phyloP scores from a whole-genome alignment of 345 rosid genomes.

The Camelina neglecta region DNA sequence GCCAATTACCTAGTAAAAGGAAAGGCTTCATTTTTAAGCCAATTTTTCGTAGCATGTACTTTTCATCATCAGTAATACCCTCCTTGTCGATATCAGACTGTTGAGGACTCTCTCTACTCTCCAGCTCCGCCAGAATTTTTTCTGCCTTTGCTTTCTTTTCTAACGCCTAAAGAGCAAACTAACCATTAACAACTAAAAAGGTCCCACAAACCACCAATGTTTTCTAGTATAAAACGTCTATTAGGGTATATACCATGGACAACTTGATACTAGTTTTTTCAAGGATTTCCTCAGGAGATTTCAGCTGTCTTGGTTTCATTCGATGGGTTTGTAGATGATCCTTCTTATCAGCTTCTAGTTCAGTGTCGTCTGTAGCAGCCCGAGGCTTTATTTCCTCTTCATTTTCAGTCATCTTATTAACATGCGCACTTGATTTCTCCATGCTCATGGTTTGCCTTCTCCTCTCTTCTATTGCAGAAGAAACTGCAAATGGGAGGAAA shows the following conservation, averaged over 20 bases:
- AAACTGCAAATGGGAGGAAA: constrained; percentile 86
- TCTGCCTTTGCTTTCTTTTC: constrained; percentile 89
- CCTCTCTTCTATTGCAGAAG: constrained; percentile 81
- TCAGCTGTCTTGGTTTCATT: constrained; percentile 46
- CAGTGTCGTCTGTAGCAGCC: constrained; percentile 27
- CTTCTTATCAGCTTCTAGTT: constrained; percentile 33
- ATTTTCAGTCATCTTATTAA: constrained; percentile 34
- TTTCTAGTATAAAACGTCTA: constrained; percentile 30
- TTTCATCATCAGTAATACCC: constrained; percentile 86
- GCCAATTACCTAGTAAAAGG: constrained; percentile 65
- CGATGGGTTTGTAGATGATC: constrained; percentile 36
- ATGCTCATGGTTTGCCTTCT: constrained; percentile 52
- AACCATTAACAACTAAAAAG: constrained; percentile 26
- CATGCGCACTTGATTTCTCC: constrained; percentile 45
- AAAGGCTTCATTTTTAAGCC: constrained; percentile 96
- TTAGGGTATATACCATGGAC: constrained; percentile 62
- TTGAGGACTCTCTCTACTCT: constrained; percentile 52
- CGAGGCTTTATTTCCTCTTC: constrained; percentile 37
- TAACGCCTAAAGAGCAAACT: constrained; percentile 55
- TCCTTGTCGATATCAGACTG: constrained; percentile 72
- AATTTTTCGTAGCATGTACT: constrained; percentile 86
- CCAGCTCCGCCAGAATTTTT: constrained; percentile 67
- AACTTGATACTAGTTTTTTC: constrained; percentile 64
- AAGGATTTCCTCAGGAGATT: constrained; percentile 58
- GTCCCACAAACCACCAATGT: constrained; percentile 19